Evolutionary conservation across 768 basidiomycete species (phyloP).

Genomic region (Boletus rex-veris): DNA sequence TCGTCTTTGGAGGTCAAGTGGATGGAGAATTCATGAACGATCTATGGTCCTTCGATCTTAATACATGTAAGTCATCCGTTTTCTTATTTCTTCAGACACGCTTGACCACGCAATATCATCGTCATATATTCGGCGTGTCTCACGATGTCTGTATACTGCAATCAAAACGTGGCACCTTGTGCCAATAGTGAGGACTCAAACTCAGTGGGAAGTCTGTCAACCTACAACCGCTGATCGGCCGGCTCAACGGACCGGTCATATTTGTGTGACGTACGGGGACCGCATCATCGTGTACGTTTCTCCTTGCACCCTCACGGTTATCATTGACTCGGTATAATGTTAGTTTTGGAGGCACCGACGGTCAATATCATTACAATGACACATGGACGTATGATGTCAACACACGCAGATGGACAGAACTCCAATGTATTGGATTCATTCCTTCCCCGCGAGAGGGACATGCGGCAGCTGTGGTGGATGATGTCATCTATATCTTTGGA

Average conservation of each 20-base stretch:
- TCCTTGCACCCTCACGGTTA: conserved; percentile 14
- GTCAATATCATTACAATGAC: conserved; percentile 98
- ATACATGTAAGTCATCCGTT: conserved; percentile 63
- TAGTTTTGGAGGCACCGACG: conserved; percentile 97
- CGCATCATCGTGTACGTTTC: conserved; percentile 74
- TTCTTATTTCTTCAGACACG: neutral
- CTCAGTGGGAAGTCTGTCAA: conserved; percentile 80
- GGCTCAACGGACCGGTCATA: conserved; percentile 88
- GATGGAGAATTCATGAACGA: conserved; percentile 94
- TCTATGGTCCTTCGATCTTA: conserved; percentile 94
- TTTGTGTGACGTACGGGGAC: conserved; percentile 78
- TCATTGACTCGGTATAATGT: conserved; percentile 12
- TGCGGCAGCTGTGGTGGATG: conserved; percentile 92
- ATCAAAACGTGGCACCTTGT: conserved; percentile 1
- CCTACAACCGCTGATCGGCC: conserved; percentile 58
- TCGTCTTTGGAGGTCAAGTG: conserved; percentile 94
- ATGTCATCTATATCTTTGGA: conserved; percentile 97
- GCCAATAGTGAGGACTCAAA: conserved; percentile 70
- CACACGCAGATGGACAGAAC: conserved; percentile 82
- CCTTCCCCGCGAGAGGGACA: conserved; percentile 96
- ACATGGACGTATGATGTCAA: conserved; percentile 91
- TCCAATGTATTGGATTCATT: conserved; percentile 95
- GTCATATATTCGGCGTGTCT: neutral
- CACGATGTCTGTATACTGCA: neutral
- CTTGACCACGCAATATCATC: neutral